phyloP scores from a whole-genome alignment of 192 early-diverging fungal genomes.

The Linnemannia exigua region DNA sequence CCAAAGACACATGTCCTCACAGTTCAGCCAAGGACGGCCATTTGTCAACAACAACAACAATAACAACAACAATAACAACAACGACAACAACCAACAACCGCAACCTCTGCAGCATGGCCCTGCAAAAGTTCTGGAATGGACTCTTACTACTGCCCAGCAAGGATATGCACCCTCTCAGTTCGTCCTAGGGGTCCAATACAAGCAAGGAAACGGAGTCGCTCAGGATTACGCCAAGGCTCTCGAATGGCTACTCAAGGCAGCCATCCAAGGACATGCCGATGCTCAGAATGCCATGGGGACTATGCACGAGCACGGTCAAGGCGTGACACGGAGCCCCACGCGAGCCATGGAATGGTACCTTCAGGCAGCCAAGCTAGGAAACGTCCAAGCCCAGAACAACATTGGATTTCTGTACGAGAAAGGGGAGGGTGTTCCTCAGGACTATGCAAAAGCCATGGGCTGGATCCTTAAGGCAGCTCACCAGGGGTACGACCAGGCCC shows the following conservation, averaged over 20 bases:
- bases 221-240: neutral
- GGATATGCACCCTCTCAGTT: neutral
- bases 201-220: neutral
- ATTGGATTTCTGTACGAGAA: neutral
- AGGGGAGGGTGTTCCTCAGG: neutral
- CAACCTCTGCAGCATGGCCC: neutral
- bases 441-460: neutral
- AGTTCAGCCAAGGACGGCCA: neutral
- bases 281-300: neutral
- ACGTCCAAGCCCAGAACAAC: neutral
- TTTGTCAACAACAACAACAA: neutral
- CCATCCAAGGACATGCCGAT: neutral
- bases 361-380: neutral
- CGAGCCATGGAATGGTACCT: slow-evolving; percentile 1
- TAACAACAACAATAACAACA: neutral
- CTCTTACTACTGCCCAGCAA: neutral
- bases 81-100: no score
- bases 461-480: neutral
- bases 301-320: neutral
- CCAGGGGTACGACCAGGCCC: neutral
- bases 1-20: neutral
- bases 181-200: neutral
- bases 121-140: neutral
- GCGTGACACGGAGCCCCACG: neutral
- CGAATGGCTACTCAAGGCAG: neutral